A percentile compares a stretch with the other conserved stretches of the same genome.
phyloP scores from a whole-genome alignment of 169 alveolate genomes.

The Plasmodium knowlesi region DNA sequence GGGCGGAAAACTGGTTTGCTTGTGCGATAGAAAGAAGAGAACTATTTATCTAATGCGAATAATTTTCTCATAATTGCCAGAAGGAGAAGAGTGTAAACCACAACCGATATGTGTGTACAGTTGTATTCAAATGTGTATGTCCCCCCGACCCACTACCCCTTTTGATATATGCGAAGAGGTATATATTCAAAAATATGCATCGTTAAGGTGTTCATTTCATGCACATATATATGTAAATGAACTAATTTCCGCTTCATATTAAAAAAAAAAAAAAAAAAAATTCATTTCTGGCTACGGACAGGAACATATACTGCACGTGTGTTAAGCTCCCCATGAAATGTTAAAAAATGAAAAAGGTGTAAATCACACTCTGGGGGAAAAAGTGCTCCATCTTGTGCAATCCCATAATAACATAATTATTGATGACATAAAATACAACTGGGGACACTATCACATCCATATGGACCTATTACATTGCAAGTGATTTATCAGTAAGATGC shows the following conservation, averaged over 20 bases:
- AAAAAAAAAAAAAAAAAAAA: neutral
- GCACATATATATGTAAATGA: neutral
- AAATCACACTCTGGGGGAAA: neutral
- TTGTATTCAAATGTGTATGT: neutral
- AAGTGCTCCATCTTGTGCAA: neutral
- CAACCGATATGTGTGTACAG: neutral
- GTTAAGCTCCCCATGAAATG: neutral
- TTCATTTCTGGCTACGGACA: neutral
- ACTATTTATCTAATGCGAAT: neutral
- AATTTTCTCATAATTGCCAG: no score
- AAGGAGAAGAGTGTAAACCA: neutral
- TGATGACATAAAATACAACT: neutral
- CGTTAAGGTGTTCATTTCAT: neutral
- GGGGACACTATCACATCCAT: neutral
- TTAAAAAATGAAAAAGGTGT: neutral
- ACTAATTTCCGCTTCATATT: neutral
- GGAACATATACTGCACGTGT: neutral
- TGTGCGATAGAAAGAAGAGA: neutral
- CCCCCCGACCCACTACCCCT: neutral
- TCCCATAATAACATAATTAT: neutral
- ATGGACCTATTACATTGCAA: neutral
- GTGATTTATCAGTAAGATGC: neutral
- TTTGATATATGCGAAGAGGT: neutral
- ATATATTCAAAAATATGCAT: no score
- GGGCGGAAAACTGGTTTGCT: neutral